phyloP scores from a whole-genome alignment of 2,329 filamentous ascomycete genomes.

The Coniella lustricola region DNA sequence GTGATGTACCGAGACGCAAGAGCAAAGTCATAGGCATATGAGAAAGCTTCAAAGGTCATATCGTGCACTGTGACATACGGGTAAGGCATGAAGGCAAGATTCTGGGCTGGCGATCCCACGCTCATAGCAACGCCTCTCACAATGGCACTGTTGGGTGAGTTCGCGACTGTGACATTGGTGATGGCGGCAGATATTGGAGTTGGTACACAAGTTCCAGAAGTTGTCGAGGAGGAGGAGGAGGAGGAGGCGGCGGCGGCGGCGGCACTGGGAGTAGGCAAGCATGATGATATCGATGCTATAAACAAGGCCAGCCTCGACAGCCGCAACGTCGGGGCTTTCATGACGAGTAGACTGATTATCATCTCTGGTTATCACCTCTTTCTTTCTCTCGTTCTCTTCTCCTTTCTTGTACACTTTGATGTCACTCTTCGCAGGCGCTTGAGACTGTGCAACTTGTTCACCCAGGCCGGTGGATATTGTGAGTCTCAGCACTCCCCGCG shows the following conservation, averaged over 20 bases:
- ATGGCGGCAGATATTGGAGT: constrained; percentile 1
- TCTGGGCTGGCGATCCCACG: not conserved
- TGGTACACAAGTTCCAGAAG: not conserved
- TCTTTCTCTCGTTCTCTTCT: too few relatives aligned
- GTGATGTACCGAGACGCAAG: not conserved
- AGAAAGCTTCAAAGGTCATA: too few relatives aligned
- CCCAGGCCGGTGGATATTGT: too few relatives aligned
- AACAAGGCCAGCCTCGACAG: too few relatives aligned
- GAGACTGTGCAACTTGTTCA: too few relatives aligned
- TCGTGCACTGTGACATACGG: not conserved
- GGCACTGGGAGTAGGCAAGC: not conserved
- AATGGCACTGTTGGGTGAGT: not conserved
- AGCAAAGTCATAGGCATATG: not conserved
- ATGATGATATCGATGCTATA: not conserved
- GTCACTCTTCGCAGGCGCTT: too few relatives aligned
- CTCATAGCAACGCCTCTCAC: constrained; percentile 1
- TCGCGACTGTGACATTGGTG: constrained; percentile 1
- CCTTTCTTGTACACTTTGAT: too few relatives aligned
- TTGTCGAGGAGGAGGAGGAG: not conserved
- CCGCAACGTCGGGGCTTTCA: too few relatives aligned
- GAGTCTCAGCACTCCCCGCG: too few relatives aligned
- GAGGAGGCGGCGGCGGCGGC: not conserved
- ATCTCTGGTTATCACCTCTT: too few relatives aligned
- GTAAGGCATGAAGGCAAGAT: constrained; percentile 3
- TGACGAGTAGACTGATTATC: too few relatives aligned